Base-by-base conservation (phyloP, 495 filamentous ascomycete genomes). In the Podospora appendiculata region DNA sequence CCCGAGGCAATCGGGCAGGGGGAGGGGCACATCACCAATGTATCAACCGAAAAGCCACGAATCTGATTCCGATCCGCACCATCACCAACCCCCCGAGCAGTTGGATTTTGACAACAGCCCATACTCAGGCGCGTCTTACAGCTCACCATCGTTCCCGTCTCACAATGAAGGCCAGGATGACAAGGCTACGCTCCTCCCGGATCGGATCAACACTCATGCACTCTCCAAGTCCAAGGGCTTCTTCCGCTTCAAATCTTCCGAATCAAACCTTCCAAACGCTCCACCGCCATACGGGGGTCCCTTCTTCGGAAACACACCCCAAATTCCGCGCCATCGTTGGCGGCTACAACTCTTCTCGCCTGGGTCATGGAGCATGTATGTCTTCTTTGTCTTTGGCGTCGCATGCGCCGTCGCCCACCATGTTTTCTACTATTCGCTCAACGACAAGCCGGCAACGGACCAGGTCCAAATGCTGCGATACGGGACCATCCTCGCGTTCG, bases 381-480 rank as follows among this genome's bases (percentile, higher is more conserved):
- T 69, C 16, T 61, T 59, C 42, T 63, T 72, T 16, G 11, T 62
- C 16, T 60, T 68, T 12, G 67, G 69, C 9, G 25, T 67, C 11
- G 51, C 53, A 3, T 70, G 64, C 32, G 67, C 69, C n/a, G 50
- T 61, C 41, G 61, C 58, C 3, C 67, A 69, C 39, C 66, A 72
- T 36, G 43, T 59, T 35, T 72, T 60, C 48, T 72, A 72, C 53
- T 47, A 46, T 17, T 45, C 55, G 0, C 57, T 70, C 6, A 41
- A 69, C 36, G 62, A 62, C 5, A 58, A 62, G 45, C 57, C 57
- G 2, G 67, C 64, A 5, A 49, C 58, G 13, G 53, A 67, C 44
- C 69, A 68, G 47, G 19, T 68, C 14, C 47, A 57, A 36, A 71
- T 71, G 68, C 63, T 66, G 55, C 64, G 68, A n/a, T 71, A 71